These are phyloP conservation scores for Claviceps quebecensis DNA, from an alignment of 2,329 filamentous ascomycete species.

Conservation along the genomic window DNA sequence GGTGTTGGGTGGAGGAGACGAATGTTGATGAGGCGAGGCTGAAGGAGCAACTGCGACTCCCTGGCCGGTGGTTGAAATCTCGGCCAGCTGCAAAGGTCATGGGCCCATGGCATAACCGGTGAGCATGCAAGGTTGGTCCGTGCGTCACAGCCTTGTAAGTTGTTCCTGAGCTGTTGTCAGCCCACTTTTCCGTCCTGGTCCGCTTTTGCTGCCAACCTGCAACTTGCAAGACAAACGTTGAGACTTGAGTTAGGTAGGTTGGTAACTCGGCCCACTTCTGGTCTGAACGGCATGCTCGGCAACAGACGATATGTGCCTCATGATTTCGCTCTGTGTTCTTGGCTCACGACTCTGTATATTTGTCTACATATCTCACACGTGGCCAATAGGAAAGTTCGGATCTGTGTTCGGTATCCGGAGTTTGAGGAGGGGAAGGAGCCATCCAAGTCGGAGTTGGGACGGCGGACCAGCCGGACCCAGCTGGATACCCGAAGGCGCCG, in stretches of 20 bases:
- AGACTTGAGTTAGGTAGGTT: too few relatives aligned
- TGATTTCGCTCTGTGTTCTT: background rate
- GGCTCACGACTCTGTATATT: background rate
- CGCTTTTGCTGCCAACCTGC: too few relatives aligned
- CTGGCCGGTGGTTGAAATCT: slow-evolving; percentile 7
- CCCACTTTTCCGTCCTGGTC: too few relatives aligned
- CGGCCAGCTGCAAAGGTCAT: slow-evolving; percentile 4
- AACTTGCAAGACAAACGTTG: too few relatives aligned
- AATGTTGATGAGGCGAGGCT: slow-evolving; percentile 4
- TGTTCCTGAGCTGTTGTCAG: background rate
- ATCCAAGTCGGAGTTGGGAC: background rate
- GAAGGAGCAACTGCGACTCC: slow-evolving; percentile 2
- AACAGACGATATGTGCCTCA: too few relatives aligned
- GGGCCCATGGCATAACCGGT: background rate
- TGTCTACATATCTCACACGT: background rate
- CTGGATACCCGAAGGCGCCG: background rate
- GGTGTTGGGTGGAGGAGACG: slow-evolving; percentile 1
- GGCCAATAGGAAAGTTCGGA: background rate
- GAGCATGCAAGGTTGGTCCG: slow-evolving; percentile 6
- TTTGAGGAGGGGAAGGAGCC: background rate
- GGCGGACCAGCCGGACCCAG: too few relatives aligned
- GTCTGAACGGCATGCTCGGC: too few relatives aligned
- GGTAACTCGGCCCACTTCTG: too few relatives aligned
- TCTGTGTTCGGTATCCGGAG: background rate
- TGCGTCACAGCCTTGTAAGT: slow-evolving; percentile 6